phyloP scores from a whole-genome alignment of 495 filamentous ascomycete species.

The Aspergillus coremiiformis region DNA sequence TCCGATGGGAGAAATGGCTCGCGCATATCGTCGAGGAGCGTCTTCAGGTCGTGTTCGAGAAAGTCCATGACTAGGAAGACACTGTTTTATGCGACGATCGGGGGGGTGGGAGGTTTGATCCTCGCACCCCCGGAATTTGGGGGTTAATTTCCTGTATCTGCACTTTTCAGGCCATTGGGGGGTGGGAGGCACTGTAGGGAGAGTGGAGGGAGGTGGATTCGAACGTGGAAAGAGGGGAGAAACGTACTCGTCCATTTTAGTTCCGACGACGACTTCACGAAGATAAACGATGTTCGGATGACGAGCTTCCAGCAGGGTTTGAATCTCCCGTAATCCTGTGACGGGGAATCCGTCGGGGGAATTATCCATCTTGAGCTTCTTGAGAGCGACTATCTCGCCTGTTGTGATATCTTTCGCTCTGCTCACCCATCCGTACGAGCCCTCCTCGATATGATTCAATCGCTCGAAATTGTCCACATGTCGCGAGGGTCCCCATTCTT shows the following conservation, averaged over 20 bases:
- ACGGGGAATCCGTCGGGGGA: conserved; percentile 82
- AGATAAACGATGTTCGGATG: conserved; percentile 75
- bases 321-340: conserved; percentile 86
- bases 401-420: conserved; percentile 72
- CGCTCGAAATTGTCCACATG: conserved; percentile 86
- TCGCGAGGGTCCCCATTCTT: conserved; percentile 65
- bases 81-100: conserved; percentile 33
- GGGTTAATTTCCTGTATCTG: conserved; percentile 22
- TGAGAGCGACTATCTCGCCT: conserved; percentile 83
- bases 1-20: conserved; percentile 92
- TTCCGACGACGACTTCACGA: conserved; percentile 79
- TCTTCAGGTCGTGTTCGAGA: conserved; percentile 95
- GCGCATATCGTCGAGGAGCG: conserved; percentile 84
- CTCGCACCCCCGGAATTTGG: background rate
- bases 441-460: conserved; percentile 95
- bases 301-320: conserved; percentile 53
- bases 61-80: conserved; percentile 97
- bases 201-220: background rate
- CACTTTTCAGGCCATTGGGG: conserved; percentile 17
- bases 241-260: conserved; percentile 65
- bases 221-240: background rate
- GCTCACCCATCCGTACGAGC: conserved; percentile 91
- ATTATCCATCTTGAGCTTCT: conserved; percentile 89
- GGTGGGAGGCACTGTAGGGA: too few relatives aligned
- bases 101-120: background rate